Evolutionary conservation across 768 basidiomycete species (phyloP).

Genomic region (Cystobasidium ongulense): DNA sequence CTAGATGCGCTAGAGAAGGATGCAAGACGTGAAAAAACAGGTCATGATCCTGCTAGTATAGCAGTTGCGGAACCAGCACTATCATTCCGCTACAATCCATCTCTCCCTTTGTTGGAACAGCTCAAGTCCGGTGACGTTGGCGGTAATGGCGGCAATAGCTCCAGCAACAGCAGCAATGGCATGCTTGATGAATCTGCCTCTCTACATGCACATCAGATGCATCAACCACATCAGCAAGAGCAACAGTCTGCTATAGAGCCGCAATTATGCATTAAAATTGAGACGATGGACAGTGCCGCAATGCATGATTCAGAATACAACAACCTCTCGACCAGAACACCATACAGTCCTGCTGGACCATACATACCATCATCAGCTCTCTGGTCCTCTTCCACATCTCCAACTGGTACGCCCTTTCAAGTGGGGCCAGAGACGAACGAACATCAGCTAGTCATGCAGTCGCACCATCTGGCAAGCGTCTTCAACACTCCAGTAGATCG

Average conservation of each 20-base stretch:
- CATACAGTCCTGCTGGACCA: not conserved
- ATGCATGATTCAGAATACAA: not conserved
- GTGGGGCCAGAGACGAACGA: not conserved
- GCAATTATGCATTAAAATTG: not conserved
- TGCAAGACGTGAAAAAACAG: conserved; percentile 88
- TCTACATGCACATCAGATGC: not conserved
- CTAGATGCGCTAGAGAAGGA: conserved; percentile 93
- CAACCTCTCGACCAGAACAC: not conserved
- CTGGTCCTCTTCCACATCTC: not conserved
- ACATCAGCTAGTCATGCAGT: not conserved
- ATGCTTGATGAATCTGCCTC: not conserved
- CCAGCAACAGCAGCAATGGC: not conserved
- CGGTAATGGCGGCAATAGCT: not conserved
- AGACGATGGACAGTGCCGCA: not conserved
- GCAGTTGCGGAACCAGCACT: conserved; percentile 71
- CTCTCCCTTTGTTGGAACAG: not conserved
- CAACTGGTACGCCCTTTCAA: not conserved
- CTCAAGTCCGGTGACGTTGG: not conserved
- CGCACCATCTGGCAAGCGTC: not conserved
- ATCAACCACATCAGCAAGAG: not conserved
- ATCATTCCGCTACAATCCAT: conserved; percentile 71
- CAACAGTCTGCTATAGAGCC: not conserved
- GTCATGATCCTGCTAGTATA: conserved; percentile 71
- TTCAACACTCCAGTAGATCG: not conserved
- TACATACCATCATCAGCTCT: not conserved